These are phyloP conservation scores for Globisporangium solare DNA, from an alignment of 352 stramenopile genomes.

Conservation along the genomic window DNA sequence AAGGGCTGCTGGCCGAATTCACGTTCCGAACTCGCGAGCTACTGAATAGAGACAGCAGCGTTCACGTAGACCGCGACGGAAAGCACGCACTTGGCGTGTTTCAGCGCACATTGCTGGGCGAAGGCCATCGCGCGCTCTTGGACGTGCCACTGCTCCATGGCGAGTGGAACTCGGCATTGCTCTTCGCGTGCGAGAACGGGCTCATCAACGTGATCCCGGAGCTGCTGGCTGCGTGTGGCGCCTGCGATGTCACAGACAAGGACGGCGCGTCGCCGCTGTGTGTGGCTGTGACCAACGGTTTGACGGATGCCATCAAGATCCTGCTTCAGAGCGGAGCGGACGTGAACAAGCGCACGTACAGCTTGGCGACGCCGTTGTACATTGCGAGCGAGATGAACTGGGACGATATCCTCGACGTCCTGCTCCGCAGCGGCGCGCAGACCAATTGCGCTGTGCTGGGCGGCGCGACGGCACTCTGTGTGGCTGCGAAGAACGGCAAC, in stretches of 20 bases:
- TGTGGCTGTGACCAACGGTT: constrained; percentile 53
- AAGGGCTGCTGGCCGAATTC: constrained; percentile 55
- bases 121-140: constrained; percentile 30
- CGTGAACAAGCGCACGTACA: constrained; percentile 58
- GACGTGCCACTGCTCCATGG: constrained; percentile 48
- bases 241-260: constrained; percentile 65
- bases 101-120: constrained; percentile 36
- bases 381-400: constrained; percentile 72
- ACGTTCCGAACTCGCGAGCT: constrained; percentile 17
- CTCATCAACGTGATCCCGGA: constrained; percentile 37
- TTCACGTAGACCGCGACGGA: not conserved
- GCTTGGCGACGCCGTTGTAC: constrained; percentile 70
- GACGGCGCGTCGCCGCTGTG: constrained; percentile 56
- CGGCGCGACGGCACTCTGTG: constrained; percentile 65
- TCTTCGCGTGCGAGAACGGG: constrained; percentile 59
- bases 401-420: constrained; percentile 56
- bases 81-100: constrained; percentile 25
- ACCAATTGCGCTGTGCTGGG: constrained; percentile 37
- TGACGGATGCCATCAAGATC: constrained; percentile 33
- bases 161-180: constrained; percentile 39
- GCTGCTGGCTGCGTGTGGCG: constrained; percentile 27
- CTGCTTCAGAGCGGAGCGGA: constrained; percentile 46
- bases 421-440: constrained; percentile 43
- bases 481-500: constrained; percentile 76
- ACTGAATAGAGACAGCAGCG: not conserved